Evolutionary conservation across 2,329 filamentous ascomycete species (phyloP).

Genomic region (Acrocalymma vagum): DNA sequence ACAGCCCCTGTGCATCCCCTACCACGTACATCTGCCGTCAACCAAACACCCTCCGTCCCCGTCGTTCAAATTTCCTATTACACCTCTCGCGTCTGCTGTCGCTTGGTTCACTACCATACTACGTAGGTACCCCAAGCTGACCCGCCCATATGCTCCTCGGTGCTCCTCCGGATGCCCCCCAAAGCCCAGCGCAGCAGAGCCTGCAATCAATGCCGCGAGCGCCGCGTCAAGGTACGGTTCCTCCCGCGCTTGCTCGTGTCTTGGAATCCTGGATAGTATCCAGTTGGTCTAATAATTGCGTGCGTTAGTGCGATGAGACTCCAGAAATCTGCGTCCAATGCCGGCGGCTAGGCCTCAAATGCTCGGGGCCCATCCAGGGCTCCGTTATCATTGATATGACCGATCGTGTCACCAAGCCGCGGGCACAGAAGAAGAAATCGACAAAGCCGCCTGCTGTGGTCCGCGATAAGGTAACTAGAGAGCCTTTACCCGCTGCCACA

Average conservation of each 20-base stretch:
- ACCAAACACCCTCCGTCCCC: no score
- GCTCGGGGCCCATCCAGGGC: constrained; percentile 40
- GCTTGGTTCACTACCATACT: constrained; percentile 12
- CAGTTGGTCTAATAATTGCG: not conserved
- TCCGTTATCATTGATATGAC: constrained; percentile 48
- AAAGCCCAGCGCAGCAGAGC: constrained; percentile 43
- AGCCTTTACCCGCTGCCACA: no score
- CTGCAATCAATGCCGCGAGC: constrained; percentile 43
- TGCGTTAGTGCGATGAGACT: constrained; percentile 41
- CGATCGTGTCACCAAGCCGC: constrained; percentile 36
- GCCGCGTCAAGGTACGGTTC: constrained; percentile 42
- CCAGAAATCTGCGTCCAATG: constrained; percentile 39
- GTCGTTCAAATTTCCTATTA: constrained; percentile 24
- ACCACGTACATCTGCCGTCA: no score
- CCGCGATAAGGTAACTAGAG: constrained; percentile 6
- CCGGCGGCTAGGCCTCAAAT: constrained; percentile 34
- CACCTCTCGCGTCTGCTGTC: constrained; percentile 17
- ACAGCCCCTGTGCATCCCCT: no score
- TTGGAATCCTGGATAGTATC: constrained; percentile 1
- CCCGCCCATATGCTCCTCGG: no score
- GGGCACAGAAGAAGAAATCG: constrained; percentile 30
- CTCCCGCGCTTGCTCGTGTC: not conserved
- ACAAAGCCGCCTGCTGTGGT: constrained; percentile 7
- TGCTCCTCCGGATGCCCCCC: constrained; percentile 23
- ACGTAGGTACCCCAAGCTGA: no score